Evolutionary conservation across 306 rosid species (phyloP).

Genomic region (Boehmeria nivea): DNA sequence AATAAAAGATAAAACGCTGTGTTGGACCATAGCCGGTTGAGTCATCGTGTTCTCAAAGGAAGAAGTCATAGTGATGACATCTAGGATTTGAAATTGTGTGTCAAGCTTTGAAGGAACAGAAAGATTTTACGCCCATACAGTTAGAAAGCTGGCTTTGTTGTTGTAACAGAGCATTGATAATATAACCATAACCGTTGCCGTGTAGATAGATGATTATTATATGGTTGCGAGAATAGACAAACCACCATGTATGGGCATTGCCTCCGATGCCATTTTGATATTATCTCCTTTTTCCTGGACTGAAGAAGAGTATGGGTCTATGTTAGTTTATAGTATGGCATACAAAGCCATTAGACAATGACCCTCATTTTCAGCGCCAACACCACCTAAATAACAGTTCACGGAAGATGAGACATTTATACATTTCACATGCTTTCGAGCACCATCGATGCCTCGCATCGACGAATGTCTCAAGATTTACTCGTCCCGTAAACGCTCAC

Average conservation of each 20-base stretch:
- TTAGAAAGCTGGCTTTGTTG: no score
- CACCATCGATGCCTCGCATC: no score
- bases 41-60: not conserved
- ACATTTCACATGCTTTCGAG: no score
- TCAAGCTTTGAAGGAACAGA: not conserved
- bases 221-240: not conserved
- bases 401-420: no score
- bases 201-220: not conserved
- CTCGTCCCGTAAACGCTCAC: no score
- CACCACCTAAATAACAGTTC: not conserved
- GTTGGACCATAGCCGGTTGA: not conserved
- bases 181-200: not conserved
- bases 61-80: not conserved
- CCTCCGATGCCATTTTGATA: not conserved
- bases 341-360: conserved; percentile 1
- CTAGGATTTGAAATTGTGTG: not conserved
- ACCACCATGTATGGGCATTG: not conserved
- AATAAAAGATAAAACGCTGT: not conserved
- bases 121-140: not conserved
- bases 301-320: not conserved
- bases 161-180: no score
- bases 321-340: no score
- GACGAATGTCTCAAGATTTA: no score
- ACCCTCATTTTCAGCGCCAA: not conserved
- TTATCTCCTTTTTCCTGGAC: no score